These are phyloP conservation scores for Termitomyces sp. DNA, from an alignment of 768 basidiomycete species.

Conservation along the genomic window DNA sequence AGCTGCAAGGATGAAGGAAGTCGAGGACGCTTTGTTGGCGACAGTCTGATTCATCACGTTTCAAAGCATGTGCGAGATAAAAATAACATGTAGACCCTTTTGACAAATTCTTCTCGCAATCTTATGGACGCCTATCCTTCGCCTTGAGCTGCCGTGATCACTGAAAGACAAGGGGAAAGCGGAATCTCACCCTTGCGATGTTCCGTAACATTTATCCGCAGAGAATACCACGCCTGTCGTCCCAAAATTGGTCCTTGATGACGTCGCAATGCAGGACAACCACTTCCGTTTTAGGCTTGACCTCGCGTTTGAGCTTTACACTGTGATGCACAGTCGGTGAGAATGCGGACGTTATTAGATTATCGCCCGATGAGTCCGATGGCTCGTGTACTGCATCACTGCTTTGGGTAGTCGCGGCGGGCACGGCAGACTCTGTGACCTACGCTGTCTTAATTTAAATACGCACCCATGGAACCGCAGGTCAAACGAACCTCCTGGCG, in stretches of 20 bases:
- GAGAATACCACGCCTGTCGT: conserved; percentile 49
- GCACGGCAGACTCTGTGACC: conserved; percentile 3
- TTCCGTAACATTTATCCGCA: conserved; percentile 21
- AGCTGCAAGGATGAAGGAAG: conserved; percentile 48
- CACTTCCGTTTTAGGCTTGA: conserved; percentile 38
- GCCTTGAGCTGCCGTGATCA: not conserved
- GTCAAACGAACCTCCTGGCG: conserved; percentile 47
- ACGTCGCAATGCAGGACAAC: conserved; percentile 77
- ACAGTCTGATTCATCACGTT: conserved; percentile 24
- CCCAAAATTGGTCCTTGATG: conserved; percentile 81
- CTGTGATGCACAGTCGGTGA: conserved; percentile 3
- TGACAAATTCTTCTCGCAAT: not conserved
- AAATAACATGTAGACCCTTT: not conserved
- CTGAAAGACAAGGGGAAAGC: not conserved
- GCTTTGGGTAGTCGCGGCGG: not conserved
- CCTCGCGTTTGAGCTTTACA: conserved; percentile 24
- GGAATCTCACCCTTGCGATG: not conserved
- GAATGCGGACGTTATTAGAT: not conserved
- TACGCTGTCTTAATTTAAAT: not conserved
- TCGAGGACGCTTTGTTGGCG: conserved; percentile 63
- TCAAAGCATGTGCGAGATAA: not conserved
- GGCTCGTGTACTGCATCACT: not conserved
- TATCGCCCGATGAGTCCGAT: conserved; percentile 1
- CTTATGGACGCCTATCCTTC: not conserved
- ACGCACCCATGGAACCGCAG: not conserved